A percentile compares a stretch with the other conserved stretches of the same genome.
Evolutionary conservation across 164 flowering plant genomes (phyloP).

Genomic region (Buxus sempervirens): DNA sequence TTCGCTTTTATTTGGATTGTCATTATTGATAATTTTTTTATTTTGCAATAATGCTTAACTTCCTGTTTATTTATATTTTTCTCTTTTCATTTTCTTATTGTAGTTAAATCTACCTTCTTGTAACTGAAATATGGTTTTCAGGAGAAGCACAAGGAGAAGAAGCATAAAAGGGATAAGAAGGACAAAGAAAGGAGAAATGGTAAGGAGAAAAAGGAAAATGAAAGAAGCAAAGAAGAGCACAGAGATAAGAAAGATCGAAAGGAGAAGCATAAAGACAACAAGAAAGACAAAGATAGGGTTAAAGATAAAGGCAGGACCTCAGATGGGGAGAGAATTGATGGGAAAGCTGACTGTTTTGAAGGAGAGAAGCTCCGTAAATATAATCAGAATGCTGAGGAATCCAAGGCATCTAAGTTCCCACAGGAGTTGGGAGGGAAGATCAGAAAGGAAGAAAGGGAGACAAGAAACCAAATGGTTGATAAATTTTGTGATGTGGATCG

Average conservation of each 20-base stretch:
- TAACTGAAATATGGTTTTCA: background rate
- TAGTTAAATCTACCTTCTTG: background rate
- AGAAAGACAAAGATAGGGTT: conserved; percentile 17
- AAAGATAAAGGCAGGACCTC: background rate
- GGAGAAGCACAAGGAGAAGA: conserved; percentile 25
- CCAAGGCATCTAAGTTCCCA: background rate
- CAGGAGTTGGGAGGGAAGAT: conserved; percentile 48
- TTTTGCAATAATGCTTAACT: no score
- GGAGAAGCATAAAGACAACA: conserved; percentile 19
- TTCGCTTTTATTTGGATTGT: no score
- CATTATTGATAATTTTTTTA: no score
- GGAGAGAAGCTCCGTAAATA: background rate
- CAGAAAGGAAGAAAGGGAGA: conserved; percentile 39
- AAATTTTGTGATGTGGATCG: conserved; percentile 23
- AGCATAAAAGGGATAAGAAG: conserved; percentile 22
- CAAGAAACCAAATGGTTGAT: conserved; percentile 32
- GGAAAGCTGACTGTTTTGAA: background rate
- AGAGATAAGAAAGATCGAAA: conserved; percentile 20
- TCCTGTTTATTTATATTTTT: no score
- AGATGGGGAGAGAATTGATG: background rate
- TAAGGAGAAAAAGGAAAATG: conserved; percentile 23
- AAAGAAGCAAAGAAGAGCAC: conserved; percentile 17
- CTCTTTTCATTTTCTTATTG: background rate
- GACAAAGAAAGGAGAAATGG: conserved; percentile 16
- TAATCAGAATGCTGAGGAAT: background rate